phyloP scores from a whole-genome alignment of 192 early-diverging fungal species.

The Gigaspora rosea region DNA sequence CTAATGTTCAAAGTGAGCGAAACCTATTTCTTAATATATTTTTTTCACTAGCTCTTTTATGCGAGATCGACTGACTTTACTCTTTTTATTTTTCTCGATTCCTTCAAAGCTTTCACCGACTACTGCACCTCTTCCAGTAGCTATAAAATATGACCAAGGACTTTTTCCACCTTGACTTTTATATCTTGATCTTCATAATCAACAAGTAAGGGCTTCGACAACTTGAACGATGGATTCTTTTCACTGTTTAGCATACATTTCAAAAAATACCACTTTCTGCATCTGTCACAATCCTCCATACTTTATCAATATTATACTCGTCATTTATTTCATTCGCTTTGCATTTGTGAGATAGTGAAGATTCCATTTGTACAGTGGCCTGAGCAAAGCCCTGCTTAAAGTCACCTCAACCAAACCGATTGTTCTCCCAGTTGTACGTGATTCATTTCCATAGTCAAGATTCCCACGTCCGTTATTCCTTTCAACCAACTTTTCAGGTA shows the following conservation, averaged over 20 bases:
- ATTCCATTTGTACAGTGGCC: constrained; percentile 14
- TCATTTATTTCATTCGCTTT: constrained; percentile 13
- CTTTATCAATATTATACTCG: constrained; percentile 8
- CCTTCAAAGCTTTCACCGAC: too few relatives aligned
- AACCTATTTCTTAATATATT: too few relatives aligned
- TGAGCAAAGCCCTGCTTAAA: constrained; percentile 15
- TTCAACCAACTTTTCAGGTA: constrained; percentile 13
- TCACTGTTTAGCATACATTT: constrained; percentile 20
- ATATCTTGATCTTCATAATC: too few relatives aligned
- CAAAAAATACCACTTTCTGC: constrained; percentile 20
- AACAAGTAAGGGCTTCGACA: too few relatives aligned
- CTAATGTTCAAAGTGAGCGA: too few relatives aligned
- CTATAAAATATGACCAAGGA: too few relatives aligned
- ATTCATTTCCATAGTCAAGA: constrained; percentile 18
- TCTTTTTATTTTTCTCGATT: too few relatives aligned
- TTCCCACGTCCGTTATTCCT: neutral
- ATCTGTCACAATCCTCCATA: constrained; percentile 8
- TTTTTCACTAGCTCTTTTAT: too few relatives aligned
- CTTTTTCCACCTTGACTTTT: too few relatives aligned
- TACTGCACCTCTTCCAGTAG: too few relatives aligned
- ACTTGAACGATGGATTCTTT: constrained; percentile 3
- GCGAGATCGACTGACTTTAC: too few relatives aligned
- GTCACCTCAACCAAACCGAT: constrained; percentile 8
- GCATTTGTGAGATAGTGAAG: constrained; percentile 8
- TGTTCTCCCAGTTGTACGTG: constrained; percentile 9